Base-by-base conservation (phyloP, 352 stramenopile species). In the Peronospora farinosa region DNA sequence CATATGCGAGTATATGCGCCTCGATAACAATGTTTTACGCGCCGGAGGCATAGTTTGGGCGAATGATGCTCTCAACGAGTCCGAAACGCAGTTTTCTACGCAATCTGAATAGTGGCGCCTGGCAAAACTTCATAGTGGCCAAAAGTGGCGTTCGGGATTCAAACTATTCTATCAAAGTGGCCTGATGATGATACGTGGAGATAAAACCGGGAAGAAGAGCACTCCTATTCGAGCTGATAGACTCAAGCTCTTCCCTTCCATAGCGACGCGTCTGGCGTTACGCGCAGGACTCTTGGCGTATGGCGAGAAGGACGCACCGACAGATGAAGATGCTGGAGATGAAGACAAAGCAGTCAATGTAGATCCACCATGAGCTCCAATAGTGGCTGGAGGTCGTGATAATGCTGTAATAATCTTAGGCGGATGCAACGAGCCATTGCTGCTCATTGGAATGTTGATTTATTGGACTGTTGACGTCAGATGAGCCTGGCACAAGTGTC, bases 161-260 rank as follows among this genome's bases (percentile, higher is more conserved):
- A n/a, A n/a, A n/a, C n/a, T n/a, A n/a, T n/a, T n/a, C n/a, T n/a
- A n/a, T n/a, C n/a, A n/a, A n/a, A n/a, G n/a, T n/a, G n/a, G n/a
- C n/a, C n/a, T n/a, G n/a, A 64, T 74, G 48, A 46, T 55, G 5
- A 32, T 12, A 3, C 39, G 31, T 11, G 50, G 36, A 21, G 45
- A 35, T 5, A 48, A n/a, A n/a, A n/a, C n/a, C n/a, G n/a, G n/a
- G n/a, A n/a, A n/a, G n/a, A n/a, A 47, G 27, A 54, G 17, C 15
- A 9, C 30, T 32, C 12, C 13, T 25, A 38, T 16, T 43, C 21
- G 21, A 17, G 9, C 10, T 15, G 36, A 7, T 30, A 53, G 36
- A 0, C 23, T 36, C 11, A 57, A 60, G 38, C 23, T 85, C 43
- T 88, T 88, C 28, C 78, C 78, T 42, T 88, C 78, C 59, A 88